phyloP scores from a whole-genome alignment of 441 rosid genomes.

The Gossypium lobatum region DNA sequence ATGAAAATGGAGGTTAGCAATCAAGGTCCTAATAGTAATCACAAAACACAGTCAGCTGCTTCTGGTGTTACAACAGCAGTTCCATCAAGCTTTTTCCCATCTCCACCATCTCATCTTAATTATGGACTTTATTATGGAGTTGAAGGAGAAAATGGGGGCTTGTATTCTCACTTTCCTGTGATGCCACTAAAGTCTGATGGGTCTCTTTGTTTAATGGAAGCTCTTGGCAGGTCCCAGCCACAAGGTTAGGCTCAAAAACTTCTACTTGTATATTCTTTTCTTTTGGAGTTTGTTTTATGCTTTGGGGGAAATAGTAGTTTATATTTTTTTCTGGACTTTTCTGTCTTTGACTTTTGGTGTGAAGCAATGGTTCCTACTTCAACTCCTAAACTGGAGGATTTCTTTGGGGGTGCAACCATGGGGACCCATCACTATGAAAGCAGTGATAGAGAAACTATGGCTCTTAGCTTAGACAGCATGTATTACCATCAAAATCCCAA shows the following conservation, averaged over 20 bases:
- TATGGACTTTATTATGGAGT: slow-evolving; percentile 51
- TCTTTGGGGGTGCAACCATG: slow-evolving; percentile 65
- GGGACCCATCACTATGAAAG: slow-evolving; percentile 64
- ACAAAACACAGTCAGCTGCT: slow-evolving; percentile 26
- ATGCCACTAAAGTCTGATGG: slow-evolving; percentile 98
- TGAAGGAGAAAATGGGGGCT: slow-evolving; percentile 35
- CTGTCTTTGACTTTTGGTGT: slow-evolving; percentile 24
- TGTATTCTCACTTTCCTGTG: slow-evolving; percentile 51
- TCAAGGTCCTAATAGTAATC: slow-evolving; percentile 13
- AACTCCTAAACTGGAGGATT: slow-evolving; percentile 91
- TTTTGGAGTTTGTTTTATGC: slow-evolving; percentile 13
- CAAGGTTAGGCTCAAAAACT: slow-evolving; percentile 28
- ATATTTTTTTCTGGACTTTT: slow-evolving; percentile 16
- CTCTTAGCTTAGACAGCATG: slow-evolving; percentile 77
- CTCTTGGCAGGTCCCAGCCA: slow-evolving; percentile 59
- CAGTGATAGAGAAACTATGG: slow-evolving; percentile 57
- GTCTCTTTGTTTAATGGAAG: slow-evolving; percentile 92
- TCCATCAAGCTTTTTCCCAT: slow-evolving; percentile 36
- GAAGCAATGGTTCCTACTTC: slow-evolving; percentile 44
- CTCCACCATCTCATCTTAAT: slow-evolving; percentile 30
- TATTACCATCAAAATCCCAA: slow-evolving; percentile 40
- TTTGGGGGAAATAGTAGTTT: not conserved
- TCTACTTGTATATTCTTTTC: slow-evolving; percentile 5
- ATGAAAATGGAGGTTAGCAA: slow-evolving; percentile 62
- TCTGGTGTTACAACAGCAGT: slow-evolving; percentile 30